phyloP scores from a whole-genome alignment of 345 rosid species.

The Isatis tinctoria region DNA sequence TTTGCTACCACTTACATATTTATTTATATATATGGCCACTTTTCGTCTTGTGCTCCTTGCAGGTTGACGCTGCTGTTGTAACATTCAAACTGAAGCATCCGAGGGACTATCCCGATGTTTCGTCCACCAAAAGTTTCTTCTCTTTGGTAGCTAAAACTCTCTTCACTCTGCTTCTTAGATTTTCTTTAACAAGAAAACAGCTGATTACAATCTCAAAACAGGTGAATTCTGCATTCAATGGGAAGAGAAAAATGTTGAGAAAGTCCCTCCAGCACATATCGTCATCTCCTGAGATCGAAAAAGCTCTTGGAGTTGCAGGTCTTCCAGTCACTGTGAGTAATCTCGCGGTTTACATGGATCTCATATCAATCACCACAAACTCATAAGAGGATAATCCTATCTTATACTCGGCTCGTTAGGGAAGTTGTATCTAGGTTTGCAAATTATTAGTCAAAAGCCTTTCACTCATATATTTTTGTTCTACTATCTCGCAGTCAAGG shows the following conservation, averaged over 20 bases:
- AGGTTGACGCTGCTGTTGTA: constrained; percentile 97
- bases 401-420: not conserved
- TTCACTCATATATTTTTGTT: not conserved
- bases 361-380: not conserved
- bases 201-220: constrained; percentile 25
- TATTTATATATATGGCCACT: not conserved
- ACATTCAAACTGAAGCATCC: constrained; percentile 73
- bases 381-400: not conserved
- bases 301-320: constrained; percentile 61
- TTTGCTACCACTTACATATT: not conserved
- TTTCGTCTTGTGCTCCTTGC: constrained; percentile 14
- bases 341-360: not conserved
- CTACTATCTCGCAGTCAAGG: constrained; percentile 59
- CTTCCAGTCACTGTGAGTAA: constrained; percentile 61
- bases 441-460: not conserved
- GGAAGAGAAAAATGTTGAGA: constrained; percentile 82
- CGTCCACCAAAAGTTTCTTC: constrained; percentile 76
- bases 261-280: constrained; percentile 72
- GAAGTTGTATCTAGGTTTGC: not conserved
- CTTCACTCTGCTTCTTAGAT: not conserved
- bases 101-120: constrained; percentile 70
- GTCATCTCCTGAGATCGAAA: constrained; percentile 63
- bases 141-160: constrained; percentile 54
- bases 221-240: constrained; percentile 92
- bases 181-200: not conserved